Percentiles rank a stretch among this genome's conserved stretches.
phyloP scores from a whole-genome alignment of 805 yeast genomes.

The Candida golubevii region DNA sequence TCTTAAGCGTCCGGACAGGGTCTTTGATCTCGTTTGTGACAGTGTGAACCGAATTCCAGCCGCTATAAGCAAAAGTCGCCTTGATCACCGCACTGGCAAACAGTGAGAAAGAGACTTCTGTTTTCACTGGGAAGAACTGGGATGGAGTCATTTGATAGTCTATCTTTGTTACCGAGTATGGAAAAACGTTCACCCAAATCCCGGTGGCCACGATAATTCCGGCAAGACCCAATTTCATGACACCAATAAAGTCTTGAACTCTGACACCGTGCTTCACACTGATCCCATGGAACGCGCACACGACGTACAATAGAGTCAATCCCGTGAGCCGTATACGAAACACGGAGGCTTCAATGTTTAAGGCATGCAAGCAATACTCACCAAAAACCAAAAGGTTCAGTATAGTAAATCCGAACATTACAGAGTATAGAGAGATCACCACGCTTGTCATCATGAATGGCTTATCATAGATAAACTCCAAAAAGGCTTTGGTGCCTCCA shows the following conservation, averaged over 20 bases:
- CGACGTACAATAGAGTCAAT: slow-evolving; percentile 23
- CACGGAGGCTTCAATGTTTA: slow-evolving; percentile 39
- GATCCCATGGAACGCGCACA: slow-evolving; percentile 47
- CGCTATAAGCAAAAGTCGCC: slow-evolving; percentile 56
- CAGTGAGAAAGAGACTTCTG: slow-evolving; percentile 37
- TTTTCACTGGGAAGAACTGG: slow-evolving; percentile 29
- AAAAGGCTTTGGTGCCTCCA: slow-evolving; percentile 72
- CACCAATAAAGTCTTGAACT: slow-evolving; percentile 61
- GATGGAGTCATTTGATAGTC: slow-evolving; percentile 38
- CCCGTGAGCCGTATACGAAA: slow-evolving; percentile 32
- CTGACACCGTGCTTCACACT: slow-evolving; percentile 57
- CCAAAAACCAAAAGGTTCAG: slow-evolving; percentile 60
- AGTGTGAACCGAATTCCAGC: slow-evolving; percentile 61
- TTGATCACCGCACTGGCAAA: slow-evolving; percentile 54
- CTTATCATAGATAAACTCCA: slow-evolving; percentile 60
- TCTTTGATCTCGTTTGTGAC: slow-evolving; percentile 59
- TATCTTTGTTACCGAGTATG: slow-evolving; percentile 39
- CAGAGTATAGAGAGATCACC: slow-evolving; percentile 44
- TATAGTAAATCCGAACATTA: slow-evolving; percentile 52
- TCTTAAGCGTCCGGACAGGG: slow-evolving; percentile 52
- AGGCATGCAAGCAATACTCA: slow-evolving; percentile 47
- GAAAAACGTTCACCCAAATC: slow-evolving; percentile 50
- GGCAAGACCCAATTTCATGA: slow-evolving; percentile 52
- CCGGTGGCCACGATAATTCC: slow-evolving; percentile 55
- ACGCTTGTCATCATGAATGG: slow-evolving; percentile 57